These are phyloP conservation scores for Miscanthus sacchariflorus DNA, from an alignment of 202 grass and related monocot genomes.

Conservation along the genomic window DNA sequence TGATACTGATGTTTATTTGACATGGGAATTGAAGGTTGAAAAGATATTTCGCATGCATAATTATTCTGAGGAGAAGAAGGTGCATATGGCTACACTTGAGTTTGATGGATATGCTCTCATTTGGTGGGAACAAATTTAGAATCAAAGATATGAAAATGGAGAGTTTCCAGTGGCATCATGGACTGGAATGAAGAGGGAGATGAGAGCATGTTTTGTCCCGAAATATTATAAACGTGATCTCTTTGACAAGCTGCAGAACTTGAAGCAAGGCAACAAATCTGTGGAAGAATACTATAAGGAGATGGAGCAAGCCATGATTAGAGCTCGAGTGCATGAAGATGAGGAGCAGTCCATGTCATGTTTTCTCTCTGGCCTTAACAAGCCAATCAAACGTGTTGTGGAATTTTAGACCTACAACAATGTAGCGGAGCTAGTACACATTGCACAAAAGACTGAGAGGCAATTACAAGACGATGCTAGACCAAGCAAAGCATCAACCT, in stretches of 20 bases:
- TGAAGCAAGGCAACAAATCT: background rate
- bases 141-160: background rate
- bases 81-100: background rate
- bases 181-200: background rate
- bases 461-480: background rate
- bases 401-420: background rate
- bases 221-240: background rate
- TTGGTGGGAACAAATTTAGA: background rate
- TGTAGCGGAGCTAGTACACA: background rate
- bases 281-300: background rate
- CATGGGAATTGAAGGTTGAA: background rate
- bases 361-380: background rate
- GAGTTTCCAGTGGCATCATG: background rate
- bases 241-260: background rate
- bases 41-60: background rate
- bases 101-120: background rate
- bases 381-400: background rate
- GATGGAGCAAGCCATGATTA: background rate
- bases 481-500: background rate
- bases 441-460: conserved; percentile 12
- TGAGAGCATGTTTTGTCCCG: background rate
- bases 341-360: background rate
- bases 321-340: background rate
- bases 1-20: background rate
- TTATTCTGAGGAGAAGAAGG: background rate